A percentile compares a stretch with the other conserved stretches of the same genome.
phyloP scores from a whole-genome alignment of 2,329 filamentous ascomycete species.

The Aspergillus sergii region DNA sequence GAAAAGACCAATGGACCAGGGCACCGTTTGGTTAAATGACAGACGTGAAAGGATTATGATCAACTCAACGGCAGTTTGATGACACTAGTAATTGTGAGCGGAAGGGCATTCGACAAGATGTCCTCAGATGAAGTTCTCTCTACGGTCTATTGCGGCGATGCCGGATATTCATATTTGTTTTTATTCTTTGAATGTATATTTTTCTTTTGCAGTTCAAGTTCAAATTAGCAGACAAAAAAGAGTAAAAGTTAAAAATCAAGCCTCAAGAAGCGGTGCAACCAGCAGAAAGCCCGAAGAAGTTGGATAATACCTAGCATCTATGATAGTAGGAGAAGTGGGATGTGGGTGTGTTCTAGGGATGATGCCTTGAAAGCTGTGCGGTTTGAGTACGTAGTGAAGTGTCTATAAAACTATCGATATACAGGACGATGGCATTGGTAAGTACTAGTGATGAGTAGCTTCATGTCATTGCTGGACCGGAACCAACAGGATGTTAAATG shows the following conservation, averaged over 20 bases:
- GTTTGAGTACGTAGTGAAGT: neutral
- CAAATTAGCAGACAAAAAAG: neutral
- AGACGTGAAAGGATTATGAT: neutral
- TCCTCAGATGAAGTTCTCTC: neutral
- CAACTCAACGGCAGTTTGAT: neutral
- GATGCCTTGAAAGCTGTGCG: neutral
- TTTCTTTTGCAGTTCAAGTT: neutral
- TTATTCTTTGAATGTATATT: neutral
- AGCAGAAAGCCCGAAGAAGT: neutral
- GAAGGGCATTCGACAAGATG: neutral
- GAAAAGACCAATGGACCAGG: neutral
- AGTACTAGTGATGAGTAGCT: neutral
- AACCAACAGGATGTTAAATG: neutral
- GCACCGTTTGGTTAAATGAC: neutral
- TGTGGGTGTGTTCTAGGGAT: neutral
- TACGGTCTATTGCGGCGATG: slow-evolving; percentile 1
- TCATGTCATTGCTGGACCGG: neutral
- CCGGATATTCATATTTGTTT: neutral
- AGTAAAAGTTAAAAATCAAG: neutral
- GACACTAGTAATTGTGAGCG: neutral
- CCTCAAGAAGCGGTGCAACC: neutral
- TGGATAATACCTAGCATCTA: neutral
- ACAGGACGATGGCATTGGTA: neutral
- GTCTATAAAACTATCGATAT: neutral
- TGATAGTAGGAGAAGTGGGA: neutral